phyloP scores from a whole-genome alignment of 257 asterid species.

The Plantago ovata region DNA sequence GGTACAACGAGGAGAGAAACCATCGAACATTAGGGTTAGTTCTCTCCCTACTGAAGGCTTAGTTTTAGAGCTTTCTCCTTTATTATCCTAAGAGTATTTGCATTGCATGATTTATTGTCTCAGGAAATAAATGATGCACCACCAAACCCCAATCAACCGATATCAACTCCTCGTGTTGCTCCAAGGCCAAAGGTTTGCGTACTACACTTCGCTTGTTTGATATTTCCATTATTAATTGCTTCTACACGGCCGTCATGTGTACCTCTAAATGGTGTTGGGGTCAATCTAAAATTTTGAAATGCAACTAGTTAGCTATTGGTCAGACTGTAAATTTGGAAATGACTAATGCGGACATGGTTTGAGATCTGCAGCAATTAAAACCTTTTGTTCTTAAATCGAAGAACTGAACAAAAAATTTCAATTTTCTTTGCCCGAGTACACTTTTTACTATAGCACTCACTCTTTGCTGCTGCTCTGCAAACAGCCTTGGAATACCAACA shows the following conservation, averaged over 20 bases:
- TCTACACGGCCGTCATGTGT: no score
- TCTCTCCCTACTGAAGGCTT: slow-evolving; percentile 9
- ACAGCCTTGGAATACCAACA: slow-evolving; percentile 86
- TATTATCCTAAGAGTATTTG: slow-evolving; percentile 6
- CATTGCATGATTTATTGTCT: slow-evolving; percentile 15
- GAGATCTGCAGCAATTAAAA: background rate
- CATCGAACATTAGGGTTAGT: slow-evolving; percentile 81
- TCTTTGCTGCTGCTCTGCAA: slow-evolving; percentile 19
- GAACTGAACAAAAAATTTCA: background rate
- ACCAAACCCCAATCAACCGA: slow-evolving; percentile 86
- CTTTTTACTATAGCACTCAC: slow-evolving; percentile 13
- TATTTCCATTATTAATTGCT: background rate
- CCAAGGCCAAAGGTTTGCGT: slow-evolving; percentile 77
- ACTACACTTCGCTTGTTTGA: background rate
- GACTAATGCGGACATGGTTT: background rate
- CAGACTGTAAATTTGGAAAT: no score
- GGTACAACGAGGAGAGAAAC: slow-evolving; percentile 95
- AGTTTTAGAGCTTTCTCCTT: slow-evolving; percentile 13
- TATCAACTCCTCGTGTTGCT: slow-evolving; percentile 62
- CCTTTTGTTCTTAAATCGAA: background rate
- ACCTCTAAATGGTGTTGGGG: no score
- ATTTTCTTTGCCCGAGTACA: background rate
- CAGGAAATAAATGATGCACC: slow-evolving; percentile 95
- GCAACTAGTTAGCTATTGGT: background rate
- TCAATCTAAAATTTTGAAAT: no score